phyloP scores from a whole-genome alignment of 495 filamentous ascomycete genomes.

The Daldinia bambusicola region DNA sequence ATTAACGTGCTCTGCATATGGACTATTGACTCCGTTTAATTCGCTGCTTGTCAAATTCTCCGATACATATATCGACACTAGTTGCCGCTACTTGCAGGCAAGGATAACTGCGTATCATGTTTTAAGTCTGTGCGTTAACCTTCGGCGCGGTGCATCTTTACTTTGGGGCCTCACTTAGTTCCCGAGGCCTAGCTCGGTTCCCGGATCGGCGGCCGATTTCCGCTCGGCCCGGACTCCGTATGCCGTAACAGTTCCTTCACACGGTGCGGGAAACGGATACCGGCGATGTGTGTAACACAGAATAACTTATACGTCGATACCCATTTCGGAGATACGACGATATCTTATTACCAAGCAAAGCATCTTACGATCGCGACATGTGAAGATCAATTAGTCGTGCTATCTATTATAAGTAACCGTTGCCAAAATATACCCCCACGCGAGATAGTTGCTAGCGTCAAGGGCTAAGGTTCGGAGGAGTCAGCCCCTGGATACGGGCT shows the following conservation, averaged over 20 bases:
- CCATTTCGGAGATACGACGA: not conserved
- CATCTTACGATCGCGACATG: not conserved
- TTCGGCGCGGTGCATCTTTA: not conserved
- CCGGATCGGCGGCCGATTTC: not conserved
- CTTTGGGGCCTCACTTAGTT: not conserved
- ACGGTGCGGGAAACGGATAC: not conserved
- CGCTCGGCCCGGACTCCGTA: conserved; percentile 1
- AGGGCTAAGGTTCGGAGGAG: not conserved
- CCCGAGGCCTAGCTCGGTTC: not conserved
- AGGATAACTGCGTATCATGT: not conserved
- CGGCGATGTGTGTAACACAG: not conserved
- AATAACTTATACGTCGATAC: not conserved
- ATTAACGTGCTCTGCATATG: not conserved
- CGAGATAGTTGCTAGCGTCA: not conserved
- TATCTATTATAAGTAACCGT: not conserved
- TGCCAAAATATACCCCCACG: not conserved
- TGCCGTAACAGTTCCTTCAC: not conserved
- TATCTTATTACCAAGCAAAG: no score
- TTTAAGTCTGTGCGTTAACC: not conserved
- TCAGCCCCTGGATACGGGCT: not conserved
- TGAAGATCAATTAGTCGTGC: not conserved
- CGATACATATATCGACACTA: not conserved
- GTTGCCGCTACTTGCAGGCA: not conserved
- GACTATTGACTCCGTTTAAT: not conserved
- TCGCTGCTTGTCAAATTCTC: not conserved